Evolutionary conservation across 345 rosid genomes (phyloP).

Genomic region (Eucalyptus regnans): DNA sequence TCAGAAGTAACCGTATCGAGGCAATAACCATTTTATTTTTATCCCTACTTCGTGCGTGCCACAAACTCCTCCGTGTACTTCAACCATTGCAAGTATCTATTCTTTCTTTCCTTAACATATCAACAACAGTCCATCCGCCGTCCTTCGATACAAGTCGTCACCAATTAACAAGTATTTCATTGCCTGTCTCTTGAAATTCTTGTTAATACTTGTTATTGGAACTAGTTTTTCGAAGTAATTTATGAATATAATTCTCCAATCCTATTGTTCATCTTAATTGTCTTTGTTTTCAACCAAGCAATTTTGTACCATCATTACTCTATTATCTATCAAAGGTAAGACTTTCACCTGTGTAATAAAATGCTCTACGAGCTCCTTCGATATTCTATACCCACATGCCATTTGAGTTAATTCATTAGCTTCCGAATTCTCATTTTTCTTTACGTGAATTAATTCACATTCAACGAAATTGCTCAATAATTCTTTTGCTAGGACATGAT

Average conservation of each 20-base stretch:
- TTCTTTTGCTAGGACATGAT: background rate
- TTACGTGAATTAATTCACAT: background rate
- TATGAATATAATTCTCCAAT: background rate
- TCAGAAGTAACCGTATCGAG: rapidly evolving
- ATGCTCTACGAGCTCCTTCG: no score
- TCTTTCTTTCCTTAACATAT: no score
- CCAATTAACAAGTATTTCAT: background rate
- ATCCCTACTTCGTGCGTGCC: no score
- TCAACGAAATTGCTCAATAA: no score
- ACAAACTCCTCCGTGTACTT: no score
- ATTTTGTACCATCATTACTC: background rate
- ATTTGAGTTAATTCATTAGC: no score
- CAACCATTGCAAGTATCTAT: no score
- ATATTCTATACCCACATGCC: no score
- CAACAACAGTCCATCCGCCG: rapidly evolving
- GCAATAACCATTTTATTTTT: no score
- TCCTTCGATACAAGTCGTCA: no score
- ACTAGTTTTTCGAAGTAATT: rapidly evolving
- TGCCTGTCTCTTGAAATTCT: background rate
- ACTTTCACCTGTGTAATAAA: no score
- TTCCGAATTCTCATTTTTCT: background rate
- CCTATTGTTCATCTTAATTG: background rate
- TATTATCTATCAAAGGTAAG: no score
- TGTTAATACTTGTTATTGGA: background rate
- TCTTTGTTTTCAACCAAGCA: rapidly evolving